Evolutionary conservation across 306 rosid species (phyloP).

Genomic region (Cicer judaicum): DNA sequence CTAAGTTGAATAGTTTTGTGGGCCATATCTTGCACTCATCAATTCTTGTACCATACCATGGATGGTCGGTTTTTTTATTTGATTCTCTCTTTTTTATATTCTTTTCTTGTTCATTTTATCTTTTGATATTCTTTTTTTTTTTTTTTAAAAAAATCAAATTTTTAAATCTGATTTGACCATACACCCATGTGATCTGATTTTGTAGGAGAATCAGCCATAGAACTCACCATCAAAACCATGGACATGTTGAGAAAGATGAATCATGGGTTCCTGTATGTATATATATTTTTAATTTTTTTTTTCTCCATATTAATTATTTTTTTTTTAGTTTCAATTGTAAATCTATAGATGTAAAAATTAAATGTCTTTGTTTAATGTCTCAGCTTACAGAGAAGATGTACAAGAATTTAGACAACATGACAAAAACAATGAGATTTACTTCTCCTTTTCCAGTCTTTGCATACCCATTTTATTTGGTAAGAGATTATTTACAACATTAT

Average conservation of each 20-base stretch:
- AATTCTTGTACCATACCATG: constrained; percentile 92
- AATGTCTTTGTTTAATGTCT: constrained; percentile 29
- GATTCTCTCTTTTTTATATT: not conserved
- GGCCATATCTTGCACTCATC: constrained; percentile 92
- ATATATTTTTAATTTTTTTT: not conserved
- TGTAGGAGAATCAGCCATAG: constrained; percentile 94
- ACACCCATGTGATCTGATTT: not conserved
- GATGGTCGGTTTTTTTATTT: constrained; percentile 62
- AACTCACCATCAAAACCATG: constrained; percentile 99
- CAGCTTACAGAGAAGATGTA: constrained; percentile 83
- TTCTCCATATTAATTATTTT: not conserved
- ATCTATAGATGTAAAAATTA: not conserved
- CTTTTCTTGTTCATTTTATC: not conserved
- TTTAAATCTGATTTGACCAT: constrained; percentile 24
- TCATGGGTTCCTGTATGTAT: constrained; percentile 94
- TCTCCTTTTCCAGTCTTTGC: constrained; percentile 86
- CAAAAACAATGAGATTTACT: constrained; percentile 68
- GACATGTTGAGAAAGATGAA: constrained; percentile 92
- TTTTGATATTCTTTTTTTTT: not conserved
- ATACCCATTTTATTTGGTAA: constrained; percentile 85
- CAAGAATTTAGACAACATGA: constrained; percentile 55
- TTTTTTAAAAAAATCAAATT: not conserved
- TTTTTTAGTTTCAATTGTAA: not conserved
- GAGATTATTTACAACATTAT: not conserved
- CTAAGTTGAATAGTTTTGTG: constrained; percentile 59